A percentile compares a stretch with the other conserved stretches of the same genome.
Conservation (phyloP, 495 filamentous ascomycete species). For the Annulohypoxylon stygium region DNA sequence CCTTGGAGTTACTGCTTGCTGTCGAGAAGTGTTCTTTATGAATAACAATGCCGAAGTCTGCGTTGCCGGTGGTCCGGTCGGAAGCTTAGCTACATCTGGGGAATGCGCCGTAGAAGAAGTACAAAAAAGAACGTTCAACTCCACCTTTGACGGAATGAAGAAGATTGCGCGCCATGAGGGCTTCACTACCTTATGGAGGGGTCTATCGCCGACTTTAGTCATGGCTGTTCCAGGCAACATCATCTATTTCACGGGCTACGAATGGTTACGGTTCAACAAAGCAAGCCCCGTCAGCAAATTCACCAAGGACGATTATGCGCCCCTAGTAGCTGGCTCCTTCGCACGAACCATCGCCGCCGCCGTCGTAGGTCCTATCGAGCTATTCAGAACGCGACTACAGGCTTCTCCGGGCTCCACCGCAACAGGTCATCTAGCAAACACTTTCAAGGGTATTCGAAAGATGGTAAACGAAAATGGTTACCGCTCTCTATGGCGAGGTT, state of each 20-base stretch:
- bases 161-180: conserved; percentile 99
- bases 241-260: conserved; percentile 99
- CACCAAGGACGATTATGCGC: conserved; percentile 76
- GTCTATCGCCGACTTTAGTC: conserved; percentile 88
- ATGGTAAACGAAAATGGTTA: conserved; percentile 85
- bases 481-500: conserved; percentile 88
- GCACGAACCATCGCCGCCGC: conserved; percentile 86
- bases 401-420: conserved; percentile 72
- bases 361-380: conserved; percentile 90
- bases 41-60: conserved; percentile 88
- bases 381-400: conserved; percentile 94
- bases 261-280: conserved; percentile 83
- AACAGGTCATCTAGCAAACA: conserved; percentile 72
- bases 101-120: conserved; percentile 91
- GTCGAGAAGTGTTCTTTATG: conserved; percentile 96
- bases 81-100: conserved; percentile 47
- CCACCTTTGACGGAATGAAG: conserved; percentile 89
- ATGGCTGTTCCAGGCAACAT: conserved; percentile 98
- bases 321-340: conserved; percentile 80
- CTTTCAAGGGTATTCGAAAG: conserved; percentile 76
- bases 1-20: conserved; percentile 94
- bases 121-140: conserved; percentile 84
- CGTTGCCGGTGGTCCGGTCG: conserved; percentile 66
- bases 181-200: conserved; percentile 87
- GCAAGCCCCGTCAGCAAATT: conserved; percentile 73